Evolutionary conservation across 306 rosid species (phyloP).

Genomic region (Quercus suber): DNA sequence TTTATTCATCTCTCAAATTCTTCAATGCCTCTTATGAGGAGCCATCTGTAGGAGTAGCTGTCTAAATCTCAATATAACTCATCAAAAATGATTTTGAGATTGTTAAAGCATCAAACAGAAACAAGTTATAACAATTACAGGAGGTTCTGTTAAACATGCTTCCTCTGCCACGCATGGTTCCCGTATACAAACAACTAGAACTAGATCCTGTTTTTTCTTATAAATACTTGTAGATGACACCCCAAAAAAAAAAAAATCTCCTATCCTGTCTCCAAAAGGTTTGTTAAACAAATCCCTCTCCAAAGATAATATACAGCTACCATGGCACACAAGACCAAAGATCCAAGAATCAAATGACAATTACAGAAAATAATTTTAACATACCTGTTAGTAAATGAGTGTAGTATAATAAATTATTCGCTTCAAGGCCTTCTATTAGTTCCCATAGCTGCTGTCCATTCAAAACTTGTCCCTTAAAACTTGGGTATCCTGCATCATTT

Average conservation of each 20-base stretch:
- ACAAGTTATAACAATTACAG: not conserved
- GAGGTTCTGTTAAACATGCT: not conserved
- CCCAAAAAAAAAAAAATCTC: too few species aligned
- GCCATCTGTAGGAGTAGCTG: not conserved
- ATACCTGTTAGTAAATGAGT: constrained; percentile 85
- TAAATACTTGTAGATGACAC: too few species aligned
- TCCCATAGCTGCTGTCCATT: constrained; percentile 79
- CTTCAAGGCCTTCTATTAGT: constrained; percentile 69
- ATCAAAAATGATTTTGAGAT: not conserved
- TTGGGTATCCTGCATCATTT: constrained; percentile 71
- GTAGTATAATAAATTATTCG: constrained; percentile 67
- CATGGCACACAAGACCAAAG: not conserved
- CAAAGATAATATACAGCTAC: not conserved
- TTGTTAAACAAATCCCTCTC: too few species aligned
- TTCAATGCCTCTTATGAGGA: not conserved
- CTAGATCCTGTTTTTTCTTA: not conserved
- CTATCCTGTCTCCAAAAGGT: too few species aligned
- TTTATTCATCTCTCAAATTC: not conserved
- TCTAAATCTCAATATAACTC: not conserved
- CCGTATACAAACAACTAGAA: not conserved
- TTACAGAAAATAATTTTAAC: not conserved
- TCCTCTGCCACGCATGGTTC: not conserved
- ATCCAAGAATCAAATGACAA: not conserved
- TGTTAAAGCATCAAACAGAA: not conserved
- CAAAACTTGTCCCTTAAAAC: constrained; percentile 85